Evolutionary conservation across 192 early-diverging fungal genomes (phyloP).

Genomic region (Obelidium mucronatum): DNA sequence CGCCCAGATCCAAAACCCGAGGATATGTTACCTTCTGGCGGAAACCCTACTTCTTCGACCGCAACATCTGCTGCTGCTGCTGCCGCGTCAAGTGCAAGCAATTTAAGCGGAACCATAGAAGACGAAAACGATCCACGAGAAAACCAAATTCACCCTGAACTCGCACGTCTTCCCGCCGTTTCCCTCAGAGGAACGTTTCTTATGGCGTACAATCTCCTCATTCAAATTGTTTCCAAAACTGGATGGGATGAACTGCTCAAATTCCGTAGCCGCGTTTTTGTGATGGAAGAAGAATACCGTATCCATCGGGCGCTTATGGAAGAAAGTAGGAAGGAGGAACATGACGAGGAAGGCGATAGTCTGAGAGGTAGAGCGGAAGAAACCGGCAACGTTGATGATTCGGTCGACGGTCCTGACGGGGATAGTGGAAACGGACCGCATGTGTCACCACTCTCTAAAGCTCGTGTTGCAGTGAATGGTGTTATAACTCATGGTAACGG

Average conservation of each 20-base stretch:
- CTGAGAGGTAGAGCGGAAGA: neutral
- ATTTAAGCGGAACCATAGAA: constrained; percentile 45
- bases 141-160: constrained; percentile 67
- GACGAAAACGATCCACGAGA: constrained; percentile 64
- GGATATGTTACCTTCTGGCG: neutral
- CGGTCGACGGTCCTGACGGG: neutral
- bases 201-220: constrained; percentile 85
- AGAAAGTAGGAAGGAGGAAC: constrained; percentile 53
- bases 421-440: neutral
- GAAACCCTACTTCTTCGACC: neutral
- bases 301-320: constrained; percentile 76
- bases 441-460: neutral
- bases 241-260: constrained; percentile 97
- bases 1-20: constrained; percentile 70
- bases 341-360: constrained; percentile 36
- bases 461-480: constrained; percentile 7
- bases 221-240: constrained; percentile 78
- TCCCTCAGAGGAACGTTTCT: constrained; percentile 93
- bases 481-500: constrained; percentile 22
- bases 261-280: constrained; percentile 86
- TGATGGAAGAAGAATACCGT: constrained; percentile 99
- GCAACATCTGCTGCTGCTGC: neutral
- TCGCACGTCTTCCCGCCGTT: constrained; percentile 85
- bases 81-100: neutral
- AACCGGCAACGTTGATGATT: neutral